Evolutionary conservation across 2,329 filamentous ascomycete genomes (phyloP), one percentile per base, ranked within the genome.

Genomic region (Biscogniauxia marginata): DNA sequence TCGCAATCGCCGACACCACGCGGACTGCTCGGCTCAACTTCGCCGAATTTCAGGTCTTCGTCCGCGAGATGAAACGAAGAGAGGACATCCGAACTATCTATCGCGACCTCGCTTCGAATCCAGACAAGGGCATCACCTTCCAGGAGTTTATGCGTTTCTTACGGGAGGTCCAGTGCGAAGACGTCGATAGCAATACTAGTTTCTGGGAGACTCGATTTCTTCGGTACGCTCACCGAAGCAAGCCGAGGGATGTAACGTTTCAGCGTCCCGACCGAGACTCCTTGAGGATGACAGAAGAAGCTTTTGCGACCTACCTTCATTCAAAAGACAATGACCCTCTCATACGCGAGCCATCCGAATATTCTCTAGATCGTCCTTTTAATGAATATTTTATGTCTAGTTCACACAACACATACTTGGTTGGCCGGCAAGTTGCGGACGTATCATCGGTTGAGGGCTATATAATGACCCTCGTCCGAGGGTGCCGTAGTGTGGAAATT

Each of bases 331-430:
- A 96, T 67, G 80, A 84, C 2, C 80, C 89, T 2, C 81, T 91
- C 45, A 75, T 82, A 23, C 81, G 83, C 45, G 80, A 83, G 58
- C 82, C 84, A n/a, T 74, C 82, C 11, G 76, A 84, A 23, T 84
- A 86, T 54, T 78, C 78, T 5, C 84, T 97, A 53, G 86, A 96
- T 68, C 85, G 90, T 21, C 95, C 95, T 0, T 78, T 98, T 71
- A 96, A 96, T 70, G 93, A 98, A 70, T 99, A 99, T 74, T 97
- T 92, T 77, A 95, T 99, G 63, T 98, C 93, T 1, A 97, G 93
- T 77, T 98, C 95, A 1, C 95, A 99, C 79, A 99, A 99, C 74
- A 99, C 95, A 0, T 99, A 99, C 68, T 86, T 99, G 0, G 80
- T 96, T 4, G 95, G 95, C 13, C 87, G 93, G 53, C 95, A 99